Percentiles rank a stretch among this genome's conserved stretches.
These are phyloP conservation scores for Cercophora newfieldiana DNA, from an alignment of 495 filamentous ascomycete genomes.

Conservation along the genomic window DNA sequence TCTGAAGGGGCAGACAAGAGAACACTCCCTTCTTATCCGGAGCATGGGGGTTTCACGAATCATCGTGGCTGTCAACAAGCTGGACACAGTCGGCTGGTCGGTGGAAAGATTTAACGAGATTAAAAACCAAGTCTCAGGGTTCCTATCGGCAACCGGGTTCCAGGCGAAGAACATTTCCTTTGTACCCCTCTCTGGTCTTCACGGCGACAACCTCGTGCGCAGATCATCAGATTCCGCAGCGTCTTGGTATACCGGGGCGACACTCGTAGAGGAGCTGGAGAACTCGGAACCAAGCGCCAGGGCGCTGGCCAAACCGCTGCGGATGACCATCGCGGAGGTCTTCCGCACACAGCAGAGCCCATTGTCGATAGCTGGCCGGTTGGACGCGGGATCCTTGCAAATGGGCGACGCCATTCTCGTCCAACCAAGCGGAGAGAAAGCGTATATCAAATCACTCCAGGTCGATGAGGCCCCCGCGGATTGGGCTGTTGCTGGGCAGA, in stretches of 20 bases:
- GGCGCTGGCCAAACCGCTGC: slow-evolving; percentile 74
- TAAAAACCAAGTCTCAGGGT: slow-evolving; percentile 75
- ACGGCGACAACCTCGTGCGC: slow-evolving; percentile 79
- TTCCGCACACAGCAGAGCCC: slow-evolving; percentile 71
- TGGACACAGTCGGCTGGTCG: slow-evolving; percentile 82
- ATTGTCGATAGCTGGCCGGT: slow-evolving; percentile 78
- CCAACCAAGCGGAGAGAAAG: slow-evolving; percentile 78
- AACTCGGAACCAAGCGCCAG: slow-evolving; percentile 69
- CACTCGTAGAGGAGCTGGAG: slow-evolving; percentile 81
- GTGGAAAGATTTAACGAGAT: slow-evolving; percentile 83
- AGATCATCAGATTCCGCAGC: slow-evolving; percentile 55
- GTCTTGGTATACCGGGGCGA: slow-evolving; percentile 78
- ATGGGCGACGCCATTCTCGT: slow-evolving; percentile 75
- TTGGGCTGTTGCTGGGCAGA: slow-evolving; percentile 97
- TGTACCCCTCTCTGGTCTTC: slow-evolving; percentile 84
- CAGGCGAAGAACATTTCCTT: slow-evolving; percentile 75
- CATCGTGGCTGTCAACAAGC: slow-evolving; percentile 91
- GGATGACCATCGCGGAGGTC: slow-evolving; percentile 77
- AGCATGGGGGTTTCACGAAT: slow-evolving; percentile 89
- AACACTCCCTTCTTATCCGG: slow-evolving; percentile 85
- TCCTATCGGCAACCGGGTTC: slow-evolving; percentile 81
- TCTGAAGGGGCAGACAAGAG: slow-evolving; percentile 89
- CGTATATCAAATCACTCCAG: slow-evolving; percentile 73
- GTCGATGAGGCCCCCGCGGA: slow-evolving; percentile 69
- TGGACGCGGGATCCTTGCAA: slow-evolving; percentile 82